Conservation (phyloP, 805 yeast genomes). For the Metschnikowia borealis region DNA sequence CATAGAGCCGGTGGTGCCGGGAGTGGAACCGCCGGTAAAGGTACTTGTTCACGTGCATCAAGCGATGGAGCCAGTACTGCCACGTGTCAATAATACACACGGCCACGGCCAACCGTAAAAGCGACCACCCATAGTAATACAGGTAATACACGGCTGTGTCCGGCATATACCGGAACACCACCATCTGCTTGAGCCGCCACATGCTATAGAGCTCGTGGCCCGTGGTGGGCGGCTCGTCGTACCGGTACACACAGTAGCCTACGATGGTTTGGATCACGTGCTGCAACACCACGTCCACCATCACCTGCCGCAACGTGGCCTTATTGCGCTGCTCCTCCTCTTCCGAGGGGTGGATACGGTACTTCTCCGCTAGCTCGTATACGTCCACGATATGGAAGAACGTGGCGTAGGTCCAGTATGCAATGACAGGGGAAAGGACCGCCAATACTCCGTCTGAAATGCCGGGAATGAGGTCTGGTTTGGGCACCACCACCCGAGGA, state of each 20-base stretch:
- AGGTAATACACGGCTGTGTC: conserved; percentile 43
- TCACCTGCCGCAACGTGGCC: conserved; percentile 64
- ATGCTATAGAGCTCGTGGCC: conserved; percentile 46
- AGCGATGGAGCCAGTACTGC: conserved; percentile 89
- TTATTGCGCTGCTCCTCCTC: conserved; percentile 76
- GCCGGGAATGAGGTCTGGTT: conserved; percentile 49
- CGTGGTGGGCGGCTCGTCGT: conserved; percentile 55
- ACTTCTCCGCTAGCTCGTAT: conserved; percentile 70
- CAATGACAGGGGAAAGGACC: conserved; percentile 68
- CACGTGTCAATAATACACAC: conserved; percentile 83
- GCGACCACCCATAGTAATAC: conserved; percentile 64
- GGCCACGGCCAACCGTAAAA: conserved; percentile 54
- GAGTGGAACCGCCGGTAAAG: conserved; percentile 85
- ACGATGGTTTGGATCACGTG: conserved; percentile 77
- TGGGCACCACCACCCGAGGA: conserved; percentile 18
- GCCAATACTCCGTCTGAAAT: conserved; percentile 73
- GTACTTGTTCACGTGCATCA: conserved; percentile 78
- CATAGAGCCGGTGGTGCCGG: conserved; percentile 89
- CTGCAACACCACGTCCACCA: conserved; percentile 79
- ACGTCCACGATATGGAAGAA: conserved; percentile 75
- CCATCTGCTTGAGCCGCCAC: conserved; percentile 44
- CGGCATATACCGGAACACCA: conserved; percentile 42
- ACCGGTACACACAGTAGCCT: conserved; percentile 51
- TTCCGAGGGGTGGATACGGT: conserved; percentile 88
- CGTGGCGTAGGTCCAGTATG: conserved; percentile 77